phyloP scores from a whole-genome alignment of 2,329 filamentous ascomycete genomes.

The Calonectria hongkongensis region DNA sequence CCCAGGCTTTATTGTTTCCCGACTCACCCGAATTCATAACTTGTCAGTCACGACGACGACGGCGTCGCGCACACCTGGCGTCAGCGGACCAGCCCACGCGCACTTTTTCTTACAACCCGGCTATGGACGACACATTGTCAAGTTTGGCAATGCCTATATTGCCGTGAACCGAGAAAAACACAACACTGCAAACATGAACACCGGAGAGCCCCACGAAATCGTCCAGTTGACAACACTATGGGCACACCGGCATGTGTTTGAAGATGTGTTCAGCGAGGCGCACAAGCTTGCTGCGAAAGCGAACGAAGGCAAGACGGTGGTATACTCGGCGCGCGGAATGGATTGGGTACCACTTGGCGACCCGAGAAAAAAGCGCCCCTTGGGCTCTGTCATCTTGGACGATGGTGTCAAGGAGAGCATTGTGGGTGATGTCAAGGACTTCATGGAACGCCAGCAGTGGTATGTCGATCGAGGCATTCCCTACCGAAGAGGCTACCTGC shows the following conservation, averaged over 20 bases:
- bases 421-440: conserved; percentile 87
- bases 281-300: conserved; percentile 86
- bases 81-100: conserved; percentile 81
- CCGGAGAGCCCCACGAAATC: conserved; percentile 94
- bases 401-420: conserved; percentile 88
- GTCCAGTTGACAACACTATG: conserved; percentile 95
- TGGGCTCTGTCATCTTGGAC: conserved; percentile 91
- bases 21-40: conserved; percentile 76
- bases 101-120: conserved; percentile 93
- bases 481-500: conserved; percentile 90
- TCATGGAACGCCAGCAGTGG: conserved; percentile 87
- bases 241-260: conserved; percentile 90
- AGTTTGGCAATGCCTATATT: conserved; percentile 91
- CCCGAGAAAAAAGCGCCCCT: conserved; percentile 88
- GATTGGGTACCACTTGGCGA: conserved; percentile 91
- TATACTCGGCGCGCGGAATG: conserved; percentile 89
- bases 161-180: conserved; percentile 91
- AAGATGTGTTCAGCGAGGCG: conserved; percentile 91
- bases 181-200: conserved; percentile 85
- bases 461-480: conserved; percentile 96
- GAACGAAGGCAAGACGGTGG: conserved; percentile 93
- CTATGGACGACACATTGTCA: conserved; percentile 90
- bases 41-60: conserved; percentile 76
- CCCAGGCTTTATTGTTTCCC: conserved; percentile 75
- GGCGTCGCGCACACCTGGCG: conserved; percentile 74